Evolutionary conservation across 129 eudicot genomes (phyloP), one percentile per base, ranked within the genome.

Genomic region (Deinandra increscens): DNA sequence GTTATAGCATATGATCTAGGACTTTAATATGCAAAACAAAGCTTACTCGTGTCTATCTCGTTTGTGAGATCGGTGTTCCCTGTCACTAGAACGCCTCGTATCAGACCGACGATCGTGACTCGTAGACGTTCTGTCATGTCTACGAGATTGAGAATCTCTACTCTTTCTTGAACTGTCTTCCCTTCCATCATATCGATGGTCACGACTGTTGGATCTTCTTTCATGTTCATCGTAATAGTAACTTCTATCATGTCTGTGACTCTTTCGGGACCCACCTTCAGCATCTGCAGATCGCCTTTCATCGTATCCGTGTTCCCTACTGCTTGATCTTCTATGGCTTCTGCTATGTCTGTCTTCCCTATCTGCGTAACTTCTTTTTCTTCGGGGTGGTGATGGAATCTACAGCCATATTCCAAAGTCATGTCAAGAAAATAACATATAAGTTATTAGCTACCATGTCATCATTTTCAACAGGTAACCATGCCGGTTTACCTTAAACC

Each of bases 321-420:
- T 82, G 19, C 70, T 44, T 38, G 79, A 74, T 67, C 71, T 79
- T 79, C 79, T 81, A 56, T 9, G 63, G 9, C 63, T 48, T 74
- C 84, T 48, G 12, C 80, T 49, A 60, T 3, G 38, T 22, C 43
- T 74, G 13, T 81, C 82, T 64, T 78, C 78, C 68, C 73, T 65
- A n/a, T 71, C 69, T 66, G 20, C 46, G 29, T 46, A 11, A 60
- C 54, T 73, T 71, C 68, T 76, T 68, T 82, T 79, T 50, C 87
- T 78, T 81, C 87, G 64, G 13, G 97, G 97, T 26, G 96, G 97
- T 8, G 96, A 79, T 51, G 97, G 96, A 42, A 85, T 80, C 96
- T 88, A 17, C 66, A 72, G 0, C 12, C 18, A 29, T 46, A 9
- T 58, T 49, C 9, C 14, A 60, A 68, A 4, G 5, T 33, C 12